Evolutionary conservation across 1,284 basidiomycete species (phyloP).

Genomic region (Naganishia cerealis): DNA sequence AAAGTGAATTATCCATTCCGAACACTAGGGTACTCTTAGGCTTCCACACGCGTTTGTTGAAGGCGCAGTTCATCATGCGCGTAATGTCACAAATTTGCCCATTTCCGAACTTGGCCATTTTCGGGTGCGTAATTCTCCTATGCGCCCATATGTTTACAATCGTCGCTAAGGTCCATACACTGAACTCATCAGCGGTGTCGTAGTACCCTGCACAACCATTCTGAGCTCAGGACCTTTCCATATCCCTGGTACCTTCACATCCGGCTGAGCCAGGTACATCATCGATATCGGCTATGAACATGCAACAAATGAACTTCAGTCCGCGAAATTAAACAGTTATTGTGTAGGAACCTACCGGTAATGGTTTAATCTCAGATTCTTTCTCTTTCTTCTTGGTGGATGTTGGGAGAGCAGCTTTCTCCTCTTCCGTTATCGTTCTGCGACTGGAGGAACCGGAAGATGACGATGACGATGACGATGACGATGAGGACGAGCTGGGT

Average conservation of each 20-base stretch:
- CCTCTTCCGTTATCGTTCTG: slow-evolving; percentile 18
- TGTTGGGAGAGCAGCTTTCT: slow-evolving; percentile 31
- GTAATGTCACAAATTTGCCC: too few relatives aligned
- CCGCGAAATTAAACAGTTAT: not conserved
- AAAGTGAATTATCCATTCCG: too few relatives aligned
- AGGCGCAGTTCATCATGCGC: too few relatives aligned
- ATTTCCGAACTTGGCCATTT: too few relatives aligned
- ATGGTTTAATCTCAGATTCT: slow-evolving; percentile 2
- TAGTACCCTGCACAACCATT: slow-evolving; percentile 18
- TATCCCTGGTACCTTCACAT: slow-evolving; percentile 13
- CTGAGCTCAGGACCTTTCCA: slow-evolving; percentile 32
- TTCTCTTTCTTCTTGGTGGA: slow-evolving; percentile 23
- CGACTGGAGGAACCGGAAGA: slow-evolving; percentile 6
- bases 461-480: not conserved
- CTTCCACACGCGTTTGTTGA: too few relatives aligned
- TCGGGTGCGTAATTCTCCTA: too few relatives aligned
- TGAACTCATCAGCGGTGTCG: slow-evolving; percentile 20
- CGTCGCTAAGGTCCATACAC: slow-evolving; percentile 21
- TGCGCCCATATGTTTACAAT: not conserved
- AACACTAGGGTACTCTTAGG: too few relatives aligned
- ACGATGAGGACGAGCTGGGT: slow-evolving; percentile 5
- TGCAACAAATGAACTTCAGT: not conserved
- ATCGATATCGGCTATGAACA: slow-evolving; percentile 25
- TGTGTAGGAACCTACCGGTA: slow-evolving; percentile 14
- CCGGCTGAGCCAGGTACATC: slow-evolving; percentile 33